phyloP scores from a whole-genome alignment of 768 basidiomycete species.

The Pluteus cervinus region DNA sequence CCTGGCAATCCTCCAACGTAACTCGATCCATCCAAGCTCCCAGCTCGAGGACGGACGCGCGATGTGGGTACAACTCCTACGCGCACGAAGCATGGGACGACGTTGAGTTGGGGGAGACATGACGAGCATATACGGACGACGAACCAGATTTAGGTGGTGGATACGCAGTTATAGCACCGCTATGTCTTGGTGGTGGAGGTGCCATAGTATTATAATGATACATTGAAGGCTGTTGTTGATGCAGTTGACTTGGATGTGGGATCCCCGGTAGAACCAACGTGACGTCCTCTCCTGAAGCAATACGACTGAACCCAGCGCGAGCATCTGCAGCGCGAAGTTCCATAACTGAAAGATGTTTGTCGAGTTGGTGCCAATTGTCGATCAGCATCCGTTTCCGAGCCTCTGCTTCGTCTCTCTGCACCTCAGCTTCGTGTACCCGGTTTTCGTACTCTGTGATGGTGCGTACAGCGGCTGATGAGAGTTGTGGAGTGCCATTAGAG shows the following conservation, averaged over 20 bases:
- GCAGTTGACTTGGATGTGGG: slow-evolving; percentile 15
- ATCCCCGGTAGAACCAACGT: slow-evolving; percentile 31
- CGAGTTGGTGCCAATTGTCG: slow-evolving; percentile 47
- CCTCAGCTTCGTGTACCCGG: slow-evolving; percentile 44
- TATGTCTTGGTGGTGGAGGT: no score
- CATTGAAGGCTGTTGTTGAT: slow-evolving; percentile 3
- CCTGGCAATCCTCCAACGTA: slow-evolving; percentile 18
- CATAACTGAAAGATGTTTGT: slow-evolving; percentile 36
- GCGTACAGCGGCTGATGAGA: slow-evolving; percentile 24
- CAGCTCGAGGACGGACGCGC: slow-evolving; percentile 38
- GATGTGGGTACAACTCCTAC: no score
- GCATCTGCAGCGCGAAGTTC: slow-evolving; percentile 46
- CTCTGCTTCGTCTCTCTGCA: slow-evolving; percentile 49
- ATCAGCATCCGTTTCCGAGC: slow-evolving; percentile 35
- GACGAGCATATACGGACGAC: slow-evolving; percentile 3
- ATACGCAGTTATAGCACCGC: slow-evolving; percentile 3
- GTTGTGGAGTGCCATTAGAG: slow-evolving; percentile 9
- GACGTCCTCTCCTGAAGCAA: slow-evolving; percentile 39
- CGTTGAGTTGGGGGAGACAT: slow-evolving; percentile 4
- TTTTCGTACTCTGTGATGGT: slow-evolving; percentile 41
- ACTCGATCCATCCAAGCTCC: slow-evolving; percentile 30
- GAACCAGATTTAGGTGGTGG: not conserved
- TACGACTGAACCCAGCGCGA: slow-evolving; percentile 37
- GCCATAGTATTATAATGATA: no score
- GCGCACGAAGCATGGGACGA: no score